Conservation (phyloP, 495 filamentous ascomycete species). For the Penicillium turbatum region DNA sequence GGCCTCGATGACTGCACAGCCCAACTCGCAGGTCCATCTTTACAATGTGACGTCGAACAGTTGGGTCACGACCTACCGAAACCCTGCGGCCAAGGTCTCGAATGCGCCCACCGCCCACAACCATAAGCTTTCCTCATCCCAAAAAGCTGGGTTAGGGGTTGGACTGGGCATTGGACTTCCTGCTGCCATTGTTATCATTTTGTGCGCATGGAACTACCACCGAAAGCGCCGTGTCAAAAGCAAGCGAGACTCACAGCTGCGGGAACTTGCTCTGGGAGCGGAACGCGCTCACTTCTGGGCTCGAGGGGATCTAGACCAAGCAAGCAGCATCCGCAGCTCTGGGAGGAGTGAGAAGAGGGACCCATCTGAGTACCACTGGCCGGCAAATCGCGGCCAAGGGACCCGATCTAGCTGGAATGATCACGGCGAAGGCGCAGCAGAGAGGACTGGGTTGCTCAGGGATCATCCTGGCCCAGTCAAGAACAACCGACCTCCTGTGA, state of each 20-base stretch:
- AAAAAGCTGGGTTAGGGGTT: constrained; percentile 66
- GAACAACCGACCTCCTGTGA: constrained; percentile 28
- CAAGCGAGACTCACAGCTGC: constrained; percentile 49
- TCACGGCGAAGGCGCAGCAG: constrained; percentile 35
- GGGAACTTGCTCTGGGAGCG: constrained; percentile 48
- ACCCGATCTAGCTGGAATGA: constrained; percentile 27
- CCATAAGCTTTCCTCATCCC: constrained; percentile 28
- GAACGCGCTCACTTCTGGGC: constrained; percentile 44
- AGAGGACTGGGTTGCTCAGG: constrained; percentile 52
- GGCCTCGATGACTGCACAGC: constrained; percentile 24
- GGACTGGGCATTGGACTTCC: constrained; percentile 67
- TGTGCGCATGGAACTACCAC: constrained; percentile 56
- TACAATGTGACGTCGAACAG: constrained; percentile 72
- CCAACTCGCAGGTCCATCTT: constrained; percentile 55
- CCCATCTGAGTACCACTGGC: constrained; percentile 35
- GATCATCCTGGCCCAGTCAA: constrained; percentile 54
- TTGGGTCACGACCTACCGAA: constrained; percentile 68
- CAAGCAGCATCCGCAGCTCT: constrained; percentile 37
- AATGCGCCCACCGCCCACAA: not conserved
- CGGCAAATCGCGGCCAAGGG: constrained; percentile 29
- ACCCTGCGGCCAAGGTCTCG: constrained; percentile 34
- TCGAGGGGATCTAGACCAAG: constrained; percentile 29
- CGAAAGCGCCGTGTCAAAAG: constrained; percentile 46
- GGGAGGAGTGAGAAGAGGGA: constrained; percentile 24
- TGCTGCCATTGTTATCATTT: constrained; percentile 45